Percentiles rank a stretch among this genome's conserved stretches.
These are phyloP conservation scores for Lotmaria passim DNA, from an alignment of 208 protist genomes.

Conservation along the genomic window DNA sequence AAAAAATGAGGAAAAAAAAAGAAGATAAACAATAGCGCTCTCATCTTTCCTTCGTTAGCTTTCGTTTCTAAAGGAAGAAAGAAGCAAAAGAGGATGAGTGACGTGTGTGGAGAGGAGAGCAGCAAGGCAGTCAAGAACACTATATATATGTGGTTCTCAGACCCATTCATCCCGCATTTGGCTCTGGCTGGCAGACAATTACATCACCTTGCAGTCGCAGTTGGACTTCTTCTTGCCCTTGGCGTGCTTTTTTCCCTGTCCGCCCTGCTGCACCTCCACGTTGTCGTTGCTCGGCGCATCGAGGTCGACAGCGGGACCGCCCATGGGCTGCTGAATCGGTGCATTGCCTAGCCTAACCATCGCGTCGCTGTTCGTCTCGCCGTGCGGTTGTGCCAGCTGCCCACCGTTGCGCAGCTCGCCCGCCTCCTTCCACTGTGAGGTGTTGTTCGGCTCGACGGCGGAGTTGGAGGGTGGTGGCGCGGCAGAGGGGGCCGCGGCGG, in stretches of 20 bases:
- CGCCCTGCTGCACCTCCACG: slow-evolving; percentile 1
- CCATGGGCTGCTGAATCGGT: neutral
- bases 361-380: neutral
- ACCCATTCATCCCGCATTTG: neutral
- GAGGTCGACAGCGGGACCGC: slow-evolving; percentile 6
- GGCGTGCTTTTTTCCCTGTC: neutral
- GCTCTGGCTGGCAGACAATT: neutral
- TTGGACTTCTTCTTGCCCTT: slow-evolving; percentile 48
- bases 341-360: neutral
- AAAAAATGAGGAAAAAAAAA: slow-evolving; percentile 9
- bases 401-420: neutral
- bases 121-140: too few relatives aligned
- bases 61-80: too few relatives aligned
- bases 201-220: slow-evolving; percentile 68
- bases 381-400: neutral
- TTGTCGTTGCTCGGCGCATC: slow-evolving; percentile 3
- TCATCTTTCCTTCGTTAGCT: too few relatives aligned
- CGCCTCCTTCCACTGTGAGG: slow-evolving; percentile 5
- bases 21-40: slow-evolving; percentile 1
- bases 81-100: too few relatives aligned
- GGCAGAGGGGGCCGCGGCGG: neutral
- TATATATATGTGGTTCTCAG: neutral
- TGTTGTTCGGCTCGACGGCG: slow-evolving; percentile 18
- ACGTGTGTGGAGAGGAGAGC: too few relatives aligned
- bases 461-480: neutral